Evolutionary conservation across 2,329 filamentous ascomycete species (phyloP).

Genomic region (Pyrenochaeta sp.): DNA sequence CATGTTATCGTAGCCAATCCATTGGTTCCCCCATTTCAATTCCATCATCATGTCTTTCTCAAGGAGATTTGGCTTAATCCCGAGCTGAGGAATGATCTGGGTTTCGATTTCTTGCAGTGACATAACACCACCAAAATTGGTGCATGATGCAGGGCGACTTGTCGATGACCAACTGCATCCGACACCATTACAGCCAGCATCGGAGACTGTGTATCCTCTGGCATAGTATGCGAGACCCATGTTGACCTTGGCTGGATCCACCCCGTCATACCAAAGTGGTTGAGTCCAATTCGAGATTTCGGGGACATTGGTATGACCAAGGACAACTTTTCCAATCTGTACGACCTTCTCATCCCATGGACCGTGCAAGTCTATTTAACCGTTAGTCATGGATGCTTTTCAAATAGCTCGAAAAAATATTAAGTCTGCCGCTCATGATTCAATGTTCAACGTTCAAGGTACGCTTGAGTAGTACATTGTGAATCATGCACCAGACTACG

Average conservation of each 20-base stretch:
- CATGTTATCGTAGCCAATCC: constrained; percentile 52
- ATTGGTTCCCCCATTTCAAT: constrained; percentile 43
- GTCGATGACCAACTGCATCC: constrained; percentile 49
- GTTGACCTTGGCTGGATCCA: constrained; percentile 51
- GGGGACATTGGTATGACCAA: constrained; percentile 56
- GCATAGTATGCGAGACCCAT: constrained; percentile 58
- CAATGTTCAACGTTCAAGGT: no score
- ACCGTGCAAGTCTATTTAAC: constrained; percentile 43
- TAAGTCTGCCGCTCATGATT: no score
- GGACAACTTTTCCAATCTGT: constrained; percentile 34
- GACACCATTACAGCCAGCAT: constrained; percentile 18
- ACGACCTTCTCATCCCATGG: constrained; percentile 46
- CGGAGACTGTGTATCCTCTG: constrained; percentile 36
- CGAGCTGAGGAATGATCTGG: constrained; percentile 28
- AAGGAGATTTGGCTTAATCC: constrained; percentile 26
- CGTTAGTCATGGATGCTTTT: no score
- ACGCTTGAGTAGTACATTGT: no score
- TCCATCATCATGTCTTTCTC: constrained; percentile 43
- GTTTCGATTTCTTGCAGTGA: constrained; percentile 45
- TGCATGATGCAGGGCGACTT: constrained; percentile 26
- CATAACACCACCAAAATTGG: constrained; percentile 40
- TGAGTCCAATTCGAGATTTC: constrained; percentile 53
- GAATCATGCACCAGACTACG: no score
- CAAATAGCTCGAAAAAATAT: no score
- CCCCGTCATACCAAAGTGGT: constrained; percentile 56